Conservation (phyloP, 2,329 filamentous ascomycete species). For the Colletotrichum nymphaeae region DNA sequence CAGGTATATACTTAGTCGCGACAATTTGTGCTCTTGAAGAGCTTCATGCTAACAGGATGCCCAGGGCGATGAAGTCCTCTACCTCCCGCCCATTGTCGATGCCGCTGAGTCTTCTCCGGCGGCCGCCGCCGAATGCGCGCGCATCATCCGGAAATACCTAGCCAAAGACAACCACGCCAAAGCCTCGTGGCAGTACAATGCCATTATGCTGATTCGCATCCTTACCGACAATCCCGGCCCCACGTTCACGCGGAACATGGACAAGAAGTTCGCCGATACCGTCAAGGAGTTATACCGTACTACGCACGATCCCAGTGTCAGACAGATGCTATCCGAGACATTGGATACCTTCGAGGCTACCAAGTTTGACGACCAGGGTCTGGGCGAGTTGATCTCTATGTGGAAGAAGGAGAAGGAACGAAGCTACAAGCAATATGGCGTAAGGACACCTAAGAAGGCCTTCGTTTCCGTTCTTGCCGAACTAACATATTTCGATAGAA, state of each 20-base stretch:
- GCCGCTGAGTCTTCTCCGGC: slow-evolving; percentile 90
- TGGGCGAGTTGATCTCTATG: slow-evolving; percentile 81
- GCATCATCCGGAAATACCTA: slow-evolving; percentile 85
- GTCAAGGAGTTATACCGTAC: slow-evolving; percentile 80
- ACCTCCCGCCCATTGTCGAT: slow-evolving; percentile 94
- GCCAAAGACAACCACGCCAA: slow-evolving; percentile 74
- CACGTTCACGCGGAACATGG: slow-evolving; percentile 91
- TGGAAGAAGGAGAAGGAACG: slow-evolving; percentile 89
- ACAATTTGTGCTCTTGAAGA: background rate
- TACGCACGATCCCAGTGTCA: slow-evolving; percentile 79
- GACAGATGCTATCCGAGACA: slow-evolving; percentile 89
- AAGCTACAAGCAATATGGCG: slow-evolving; percentile 62
- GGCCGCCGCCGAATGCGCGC: slow-evolving; percentile 85
- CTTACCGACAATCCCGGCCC: slow-evolving; percentile 90
- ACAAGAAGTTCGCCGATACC: slow-evolving; percentile 83
- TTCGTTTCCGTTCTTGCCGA: background rate
- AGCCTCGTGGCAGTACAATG: slow-evolving; percentile 89
- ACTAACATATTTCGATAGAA: slow-evolving; percentile 37
- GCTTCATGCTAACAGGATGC: background rate
- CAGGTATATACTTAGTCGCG: slow-evolving; percentile 49
- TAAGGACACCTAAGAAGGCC: slow-evolving; percentile 48
- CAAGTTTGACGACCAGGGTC: slow-evolving; percentile 79
- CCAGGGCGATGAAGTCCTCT: slow-evolving; percentile 89
- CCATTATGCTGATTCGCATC: slow-evolving; percentile 94
- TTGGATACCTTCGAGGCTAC: slow-evolving; percentile 81